Base-by-base conservation (phyloP, 208 protist genomes). In the Wallacemonas sp. region DNA sequence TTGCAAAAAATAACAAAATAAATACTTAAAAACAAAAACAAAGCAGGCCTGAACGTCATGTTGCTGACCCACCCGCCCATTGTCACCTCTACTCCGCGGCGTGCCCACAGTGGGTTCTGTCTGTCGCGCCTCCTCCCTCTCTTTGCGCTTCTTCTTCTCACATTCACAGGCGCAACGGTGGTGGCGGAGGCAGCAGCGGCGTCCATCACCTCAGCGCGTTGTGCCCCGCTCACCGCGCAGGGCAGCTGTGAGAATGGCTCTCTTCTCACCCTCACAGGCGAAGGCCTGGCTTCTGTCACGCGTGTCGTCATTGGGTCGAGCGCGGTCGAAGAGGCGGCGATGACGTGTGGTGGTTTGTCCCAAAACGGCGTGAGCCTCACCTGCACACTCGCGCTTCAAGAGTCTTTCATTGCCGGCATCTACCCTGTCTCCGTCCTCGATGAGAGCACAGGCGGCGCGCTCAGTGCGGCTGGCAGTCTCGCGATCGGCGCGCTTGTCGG, bases 361-460 rank as follows among this genome's bases (percentile, higher is more conserved):
- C 30, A 14, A 12, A 24, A 11, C 33, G 15, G 24, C 28, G 49
- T 21, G 8, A 24, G 27, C 14, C 0, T 80, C 28, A 38, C 47
- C 17, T 80, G 74, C 74, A 71, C 12, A 1, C 34, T 80, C 26
- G 24, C 22, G 15, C 38, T 62, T 21, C 0, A 9, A 9, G n/a
- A 0, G 12, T 31, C 27, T 0, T 46, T 44, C 14, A 59, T 6
- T 5, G 51, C 47, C 3, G 74, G 74, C 2, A 28, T 66, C 21
- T 73, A 78, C 41, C 62, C 65, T 3, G 54, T 65, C 11, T 44
- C 61, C 22, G 62, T 77, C 11, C 33, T 64, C 44, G n/a, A n/a
- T n/a, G n/a, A n/a, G n/a, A 54, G 28, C 56, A 3, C 31, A 0
- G 34, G 26, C 21, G 22, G 26, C 11, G 31, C n/a, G 15, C 15